Evolutionary conservation across 768 basidiomycete species (phyloP), one percentile per base, ranked within the genome.

Genomic region (Lepiota venenata): DNA sequence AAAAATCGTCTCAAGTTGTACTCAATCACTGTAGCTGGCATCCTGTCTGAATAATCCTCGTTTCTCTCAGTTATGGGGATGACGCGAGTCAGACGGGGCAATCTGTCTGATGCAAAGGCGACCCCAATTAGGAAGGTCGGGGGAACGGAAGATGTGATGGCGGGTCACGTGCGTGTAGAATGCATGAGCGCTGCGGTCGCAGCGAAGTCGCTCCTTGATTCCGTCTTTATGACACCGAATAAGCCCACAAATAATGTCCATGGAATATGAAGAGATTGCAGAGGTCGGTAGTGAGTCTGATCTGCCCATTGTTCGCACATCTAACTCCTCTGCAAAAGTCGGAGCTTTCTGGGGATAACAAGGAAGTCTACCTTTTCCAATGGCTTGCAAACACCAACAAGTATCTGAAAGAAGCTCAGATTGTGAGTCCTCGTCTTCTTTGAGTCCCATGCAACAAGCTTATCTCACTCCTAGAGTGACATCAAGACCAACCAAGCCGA

Each of bases 341-440:
- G 10, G 83, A 87, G 63, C 69, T 91, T 21, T 68, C 78, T 3
- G 83, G 80, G 38, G 92, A 93, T 54, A 85, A 86, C 67, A 88
- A 84, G 12, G 90, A 92, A 58, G 78, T 93, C 47, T 89, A 91
- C 62, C 68, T 94, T 14, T 88, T 94, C 62, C 87, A 88, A 62
- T 96, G 91, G 89, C 76, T 94, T 9, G 81, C 84, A 6, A 71
- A 76, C 9, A 78, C 81, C 2, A 85, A 92, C 66, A 80, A 79
- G 64, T 76, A 74, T 21, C 66, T 91, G 16, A 73, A 70, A 21
- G 69, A 74, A 1, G 71, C 77, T 14, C 61, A 77, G 1, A 62
- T 77, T 25, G 91, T 92, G 21, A 22, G 57, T 47, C 41, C n/a
- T 16, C 29, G 21, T 12, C 40, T 54, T 35, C 36, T 29, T 1